Evolutionary conservation across 345 rosid genomes (phyloP), one percentile per base, ranked within the genome.

Genomic region (Balakata baccata): DNA sequence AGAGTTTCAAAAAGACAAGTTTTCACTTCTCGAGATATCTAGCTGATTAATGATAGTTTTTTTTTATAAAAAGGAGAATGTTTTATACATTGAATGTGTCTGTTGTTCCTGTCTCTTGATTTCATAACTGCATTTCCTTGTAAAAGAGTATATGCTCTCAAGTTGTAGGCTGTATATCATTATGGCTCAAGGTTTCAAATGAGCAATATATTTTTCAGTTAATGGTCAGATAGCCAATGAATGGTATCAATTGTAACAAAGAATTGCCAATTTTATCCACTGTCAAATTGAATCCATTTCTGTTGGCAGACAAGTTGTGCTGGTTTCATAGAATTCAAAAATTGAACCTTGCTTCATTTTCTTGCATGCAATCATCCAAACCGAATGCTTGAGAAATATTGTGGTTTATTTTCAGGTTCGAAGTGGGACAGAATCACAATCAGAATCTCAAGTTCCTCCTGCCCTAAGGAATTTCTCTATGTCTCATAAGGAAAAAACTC

Each of bases 401-500:
- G 37, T 62, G 58, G 61, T 65, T 20, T 77, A 39, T 77, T 68
- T 82, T 59, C 87, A 87, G 90, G 70, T 82, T 73, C 72, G 77
- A 78, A 74, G 68, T 25, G 81, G 76, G 76, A 69, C 80, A 52
- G 89, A 66, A 38, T 82, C 86, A 11, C 81, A 82, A 57, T 80
- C 81, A 8, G 50, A 64, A 20, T 80, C 75, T 66, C 72, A 67
- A 75, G 62, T 87, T 59, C 96, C 98, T 56, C 77, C 93, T 68
- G 96, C 96, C 25, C 78, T 92, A 72, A 89, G 86, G 85, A 91
- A 89, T 80, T 95, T 92, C 78, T 72, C 97, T 39, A 62, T 95
- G 84, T 85, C 90, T 13, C 94, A 95, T 51, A 95, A 92, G 84
- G 97, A 92, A 66, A 92, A 88, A 82, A 82, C 96, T 58, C 84